These are phyloP conservation scores for Pestalotiopsis sp. DNA, from an alignment of 2,329 filamentous ascomycete genomes.

Conservation along the genomic window DNA sequence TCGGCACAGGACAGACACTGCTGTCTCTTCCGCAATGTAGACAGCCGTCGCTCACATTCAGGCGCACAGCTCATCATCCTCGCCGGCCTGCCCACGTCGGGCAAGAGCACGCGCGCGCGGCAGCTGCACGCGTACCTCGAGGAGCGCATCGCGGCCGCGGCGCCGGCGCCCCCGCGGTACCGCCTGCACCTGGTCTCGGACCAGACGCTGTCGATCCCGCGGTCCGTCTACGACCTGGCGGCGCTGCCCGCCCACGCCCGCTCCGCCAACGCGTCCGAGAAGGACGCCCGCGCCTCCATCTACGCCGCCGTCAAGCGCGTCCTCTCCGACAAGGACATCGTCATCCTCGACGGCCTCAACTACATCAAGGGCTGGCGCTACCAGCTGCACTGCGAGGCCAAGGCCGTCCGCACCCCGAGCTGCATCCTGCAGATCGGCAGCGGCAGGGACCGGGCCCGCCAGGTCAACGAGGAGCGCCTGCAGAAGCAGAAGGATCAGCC, in stretches of 20 bases:
- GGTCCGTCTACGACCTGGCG: conserved; percentile 71
- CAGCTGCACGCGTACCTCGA: conserved; percentile 69
- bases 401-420: conserved; percentile 74
- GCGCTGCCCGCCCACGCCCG: conserved; percentile 61
- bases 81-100: conserved; percentile 68
- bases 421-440: conserved; percentile 72
- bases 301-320: conserved; percentile 80
- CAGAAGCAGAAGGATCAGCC: conserved; percentile 27
- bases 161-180: conserved; percentile 44
- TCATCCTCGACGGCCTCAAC: conserved; percentile 79
- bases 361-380: conserved; percentile 93
- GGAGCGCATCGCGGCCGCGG: conserved; percentile 49
- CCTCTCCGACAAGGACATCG: conserved; percentile 72
- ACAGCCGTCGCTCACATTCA: too few species aligned
- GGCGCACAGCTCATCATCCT: conserved; percentile 64
- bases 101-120: conserved; percentile 66
- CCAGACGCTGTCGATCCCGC: conserved; percentile 69
- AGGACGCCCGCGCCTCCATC: conserved; percentile 76
- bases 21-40: background rate
- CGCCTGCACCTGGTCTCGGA: conserved; percentile 77
- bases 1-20: background rate
- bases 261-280: conserved; percentile 75
- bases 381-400: conserved; percentile 83
- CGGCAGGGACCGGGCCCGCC: conserved; percentile 50
- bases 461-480: conserved; percentile 64